Conservation (phyloP, 2,329 filamentous ascomycete species). For the Aspergillus transmontanensis region DNA sequence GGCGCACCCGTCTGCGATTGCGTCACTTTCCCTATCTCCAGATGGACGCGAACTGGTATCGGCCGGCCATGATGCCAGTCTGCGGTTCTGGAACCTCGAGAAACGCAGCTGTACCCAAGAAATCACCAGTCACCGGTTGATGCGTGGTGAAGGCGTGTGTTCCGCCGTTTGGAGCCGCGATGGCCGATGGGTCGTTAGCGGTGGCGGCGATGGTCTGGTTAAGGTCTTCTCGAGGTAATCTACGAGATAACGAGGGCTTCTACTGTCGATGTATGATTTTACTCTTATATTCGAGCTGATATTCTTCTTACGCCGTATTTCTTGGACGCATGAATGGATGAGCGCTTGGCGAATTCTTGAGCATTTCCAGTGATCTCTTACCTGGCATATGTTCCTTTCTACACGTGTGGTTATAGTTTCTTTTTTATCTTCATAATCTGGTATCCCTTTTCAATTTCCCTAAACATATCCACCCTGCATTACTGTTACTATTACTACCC, state of each 20-base stretch:
- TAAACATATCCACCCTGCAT: slow-evolving; percentile 5
- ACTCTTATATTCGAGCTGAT: slow-evolving; percentile 26
- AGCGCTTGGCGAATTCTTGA: slow-evolving; percentile 39
- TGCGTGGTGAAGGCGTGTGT: slow-evolving; percentile 95
- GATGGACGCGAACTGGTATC: slow-evolving; percentile 94
- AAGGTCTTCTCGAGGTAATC: slow-evolving; percentile 70
- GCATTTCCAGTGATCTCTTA: slow-evolving; percentile 42
- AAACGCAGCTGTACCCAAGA: slow-evolving; percentile 95
- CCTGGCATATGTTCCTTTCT: slow-evolving; percentile 37
- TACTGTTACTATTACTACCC: slow-evolving; percentile 4
- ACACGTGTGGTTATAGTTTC: slow-evolving; percentile 31
- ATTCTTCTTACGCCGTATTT: slow-evolving; percentile 28
- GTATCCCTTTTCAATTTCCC: slow-evolving; percentile 18
- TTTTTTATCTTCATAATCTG: slow-evolving; percentile 19
- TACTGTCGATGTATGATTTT: slow-evolving; percentile 32
- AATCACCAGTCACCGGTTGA: slow-evolving; percentile 87
- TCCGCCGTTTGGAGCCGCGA: slow-evolving; percentile 95
- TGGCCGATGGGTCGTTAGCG: slow-evolving; percentile 90
- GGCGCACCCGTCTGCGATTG: slow-evolving; percentile 90
- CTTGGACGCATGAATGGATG: slow-evolving; percentile 39
- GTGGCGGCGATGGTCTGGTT: slow-evolving; percentile 90
- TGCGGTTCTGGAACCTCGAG: slow-evolving; percentile 96
- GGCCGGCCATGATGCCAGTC: slow-evolving; percentile 90
- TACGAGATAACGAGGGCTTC: slow-evolving; percentile 33
- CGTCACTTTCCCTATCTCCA: slow-evolving; percentile 85